These are phyloP conservation scores for Vaccinium darrowii DNA, from an alignment of 148 eudicot species.

Conservation along the genomic window DNA sequence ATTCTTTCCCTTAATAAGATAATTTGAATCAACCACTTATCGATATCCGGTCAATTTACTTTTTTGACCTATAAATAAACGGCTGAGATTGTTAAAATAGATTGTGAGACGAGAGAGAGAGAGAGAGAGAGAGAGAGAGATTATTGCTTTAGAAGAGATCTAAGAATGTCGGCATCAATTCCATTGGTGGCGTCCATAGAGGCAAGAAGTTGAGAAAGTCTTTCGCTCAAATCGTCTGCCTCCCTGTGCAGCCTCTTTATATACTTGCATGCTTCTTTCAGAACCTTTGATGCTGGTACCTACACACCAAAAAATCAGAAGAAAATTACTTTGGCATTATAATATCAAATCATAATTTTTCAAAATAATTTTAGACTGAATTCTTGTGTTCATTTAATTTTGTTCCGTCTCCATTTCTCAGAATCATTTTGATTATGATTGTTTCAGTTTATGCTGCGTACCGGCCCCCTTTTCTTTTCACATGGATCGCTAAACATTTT, in stretches of 20 bases:
- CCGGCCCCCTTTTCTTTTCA: too few relatives aligned
- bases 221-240: constrained; percentile 48
- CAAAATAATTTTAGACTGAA: not conserved
- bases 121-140: constrained; percentile 14
- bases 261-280: constrained; percentile 52
- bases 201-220: constrained; percentile 37
- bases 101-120: not conserved
- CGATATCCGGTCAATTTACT: too few relatives aligned
- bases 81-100: too few relatives aligned
- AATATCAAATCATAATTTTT: not conserved
- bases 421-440: not conserved
- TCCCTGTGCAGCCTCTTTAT: constrained; percentile 48
- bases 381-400: not conserved
- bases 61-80: too few relatives aligned
- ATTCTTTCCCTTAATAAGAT: too few relatives aligned
- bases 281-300: constrained; percentile 36
- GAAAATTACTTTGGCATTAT: not conserved
- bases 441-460: not conserved
- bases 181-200: constrained; percentile 20
- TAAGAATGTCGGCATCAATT: constrained; percentile 32
- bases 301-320: constrained; percentile 4
- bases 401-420: not conserved
- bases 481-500: too few relatives aligned
- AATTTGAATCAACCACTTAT: too few relatives aligned
- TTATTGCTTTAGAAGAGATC: constrained; percentile 32